These are phyloP conservation scores for Sporormia fimetaria DNA, from an alignment of 495 filamentous ascomycete species.

Conservation along the genomic window DNA sequence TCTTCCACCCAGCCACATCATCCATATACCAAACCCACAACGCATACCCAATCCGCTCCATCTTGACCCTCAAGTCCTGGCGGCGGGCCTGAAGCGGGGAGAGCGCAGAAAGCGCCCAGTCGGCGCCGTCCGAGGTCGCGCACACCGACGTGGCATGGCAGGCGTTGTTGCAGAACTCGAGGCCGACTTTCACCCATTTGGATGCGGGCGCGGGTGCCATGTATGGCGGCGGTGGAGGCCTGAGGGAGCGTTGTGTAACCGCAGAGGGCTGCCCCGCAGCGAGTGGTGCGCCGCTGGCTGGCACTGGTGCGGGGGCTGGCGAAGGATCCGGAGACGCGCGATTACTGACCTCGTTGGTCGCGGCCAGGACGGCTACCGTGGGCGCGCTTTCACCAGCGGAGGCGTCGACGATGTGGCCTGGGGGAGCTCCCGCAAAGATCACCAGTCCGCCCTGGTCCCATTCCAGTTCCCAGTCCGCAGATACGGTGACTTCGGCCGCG, in stretches of 20 bases:
- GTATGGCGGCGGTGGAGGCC: slow-evolving; percentile 26
- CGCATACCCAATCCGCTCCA: slow-evolving; percentile 46
- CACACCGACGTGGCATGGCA: slow-evolving; percentile 45
- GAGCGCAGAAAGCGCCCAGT: slow-evolving; percentile 46
- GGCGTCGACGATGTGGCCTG: slow-evolving; percentile 16
- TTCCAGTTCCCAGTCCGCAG: slow-evolving; percentile 48
- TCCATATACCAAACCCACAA: slow-evolving; percentile 49
- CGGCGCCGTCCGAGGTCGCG: slow-evolving; percentile 46
- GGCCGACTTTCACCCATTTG: slow-evolving; percentile 51
- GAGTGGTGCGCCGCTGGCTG: not conserved
- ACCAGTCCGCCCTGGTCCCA: slow-evolving; percentile 60
- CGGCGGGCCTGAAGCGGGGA: slow-evolving; percentile 30
- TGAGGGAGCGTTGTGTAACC: slow-evolving; percentile 4
- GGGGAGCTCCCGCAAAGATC: slow-evolving; percentile 31
- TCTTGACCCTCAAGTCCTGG: slow-evolving; percentile 41
- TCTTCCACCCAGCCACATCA: slow-evolving; percentile 44
- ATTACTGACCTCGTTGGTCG: not conserved
- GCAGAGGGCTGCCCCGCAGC: slow-evolving; percentile 11
- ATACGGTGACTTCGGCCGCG: slow-evolving; percentile 48
- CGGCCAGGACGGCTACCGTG: not conserved
- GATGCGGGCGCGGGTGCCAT: slow-evolving; percentile 28
- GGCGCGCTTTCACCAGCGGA: not conserved
- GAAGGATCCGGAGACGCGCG: slow-evolving; percentile 2
- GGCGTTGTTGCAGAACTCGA: slow-evolving; percentile 44
- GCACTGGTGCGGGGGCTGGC: not conserved